phyloP scores from a whole-genome alignment of 2,329 filamentous ascomycete species.

The Immersiporthe knoxdaviesiana region DNA sequence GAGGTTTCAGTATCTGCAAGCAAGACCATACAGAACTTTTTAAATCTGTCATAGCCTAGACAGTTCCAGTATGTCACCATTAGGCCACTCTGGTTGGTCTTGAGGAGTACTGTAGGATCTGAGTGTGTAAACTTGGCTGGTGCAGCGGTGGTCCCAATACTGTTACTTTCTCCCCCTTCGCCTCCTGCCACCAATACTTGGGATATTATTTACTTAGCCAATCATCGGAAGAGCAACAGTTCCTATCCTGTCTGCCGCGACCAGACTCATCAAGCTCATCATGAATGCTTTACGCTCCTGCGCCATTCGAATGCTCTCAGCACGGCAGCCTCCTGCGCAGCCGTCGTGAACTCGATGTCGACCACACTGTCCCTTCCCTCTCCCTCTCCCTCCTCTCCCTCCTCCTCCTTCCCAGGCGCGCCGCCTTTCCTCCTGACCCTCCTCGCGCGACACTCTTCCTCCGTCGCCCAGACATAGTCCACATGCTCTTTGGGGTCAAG shows the following conservation, averaged over 20 bases:
- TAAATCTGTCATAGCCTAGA: neutral
- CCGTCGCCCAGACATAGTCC: slow-evolving; percentile 39
- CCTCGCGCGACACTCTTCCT: slow-evolving; percentile 38
- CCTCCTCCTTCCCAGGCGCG: slow-evolving; percentile 1
- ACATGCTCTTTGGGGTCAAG: slow-evolving; percentile 42
- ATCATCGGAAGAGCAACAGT: too few relatives aligned
- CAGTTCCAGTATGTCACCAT: neutral
- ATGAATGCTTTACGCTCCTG: neutral
- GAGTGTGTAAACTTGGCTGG: neutral
- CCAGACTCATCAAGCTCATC: neutral
- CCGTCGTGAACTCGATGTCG: slow-evolving; percentile 34
- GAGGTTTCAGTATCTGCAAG: neutral
- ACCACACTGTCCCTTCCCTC: slow-evolving; percentile 2
- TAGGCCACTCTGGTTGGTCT: neutral
- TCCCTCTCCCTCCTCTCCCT: neutral
- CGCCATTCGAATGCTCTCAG: slow-evolving; percentile 31
- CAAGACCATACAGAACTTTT: neutral
- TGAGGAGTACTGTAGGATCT: neutral
- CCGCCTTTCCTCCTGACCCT: slow-evolving; percentile 14
- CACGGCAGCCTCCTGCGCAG: slow-evolving; percentile 31
- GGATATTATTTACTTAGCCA: too few relatives aligned
- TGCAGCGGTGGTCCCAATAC: too few relatives aligned
- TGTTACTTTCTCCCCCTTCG: too few relatives aligned
- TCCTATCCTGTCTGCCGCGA: too few relatives aligned
- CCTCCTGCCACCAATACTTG: too few relatives aligned